Evolutionary conservation across 345 rosid genomes (phyloP).

Genomic region (Citrus unshiu): DNA sequence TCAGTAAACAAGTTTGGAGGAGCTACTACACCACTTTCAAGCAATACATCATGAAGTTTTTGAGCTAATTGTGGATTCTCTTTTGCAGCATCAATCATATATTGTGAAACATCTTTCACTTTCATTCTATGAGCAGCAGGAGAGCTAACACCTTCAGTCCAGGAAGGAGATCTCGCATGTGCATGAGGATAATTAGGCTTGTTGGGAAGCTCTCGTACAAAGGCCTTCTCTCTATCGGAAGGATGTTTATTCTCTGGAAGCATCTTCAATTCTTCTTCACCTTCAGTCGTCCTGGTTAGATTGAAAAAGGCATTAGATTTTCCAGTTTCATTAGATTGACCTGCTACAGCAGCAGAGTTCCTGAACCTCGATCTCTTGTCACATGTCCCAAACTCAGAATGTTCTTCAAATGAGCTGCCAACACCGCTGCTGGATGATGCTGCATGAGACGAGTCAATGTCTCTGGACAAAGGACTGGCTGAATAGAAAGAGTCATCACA

Average conservation of each 20-base stretch:
- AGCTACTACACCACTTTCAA: conserved; percentile 89
- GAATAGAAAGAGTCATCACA: conserved; percentile 59
- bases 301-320: conserved; percentile 25
- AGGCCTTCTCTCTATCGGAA: conserved; percentile 28
- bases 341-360: conserved; percentile 29
- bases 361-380: conserved; percentile 46
- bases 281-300: conserved; percentile 18
- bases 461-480: conserved; percentile 64
- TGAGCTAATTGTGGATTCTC: conserved; percentile 91
- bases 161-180: conserved; percentile 83
- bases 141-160: conserved; percentile 96
- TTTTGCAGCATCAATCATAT: conserved; percentile 95
- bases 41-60: conserved; percentile 87
- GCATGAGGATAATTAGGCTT: conserved; percentile 48
- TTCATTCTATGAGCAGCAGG: conserved; percentile 85
- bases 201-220: conserved; percentile 30
- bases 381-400: conserved; percentile 47
- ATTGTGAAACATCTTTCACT: conserved; percentile 88
- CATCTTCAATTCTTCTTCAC: conserved; percentile 37
- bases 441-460: conserved; percentile 50
- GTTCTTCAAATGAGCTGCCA: conserved; percentile 62
- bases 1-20: conserved; percentile 81
- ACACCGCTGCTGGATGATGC: conserved; percentile 72
- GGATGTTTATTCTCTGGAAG: conserved; percentile 28
- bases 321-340: conserved; percentile 41